Percentiles rank a stretch among this genome's conserved stretches.
These are phyloP conservation scores for Phytophthora parvispora DNA, from an alignment of 352 stramenopile species.

Conservation along the genomic window DNA sequence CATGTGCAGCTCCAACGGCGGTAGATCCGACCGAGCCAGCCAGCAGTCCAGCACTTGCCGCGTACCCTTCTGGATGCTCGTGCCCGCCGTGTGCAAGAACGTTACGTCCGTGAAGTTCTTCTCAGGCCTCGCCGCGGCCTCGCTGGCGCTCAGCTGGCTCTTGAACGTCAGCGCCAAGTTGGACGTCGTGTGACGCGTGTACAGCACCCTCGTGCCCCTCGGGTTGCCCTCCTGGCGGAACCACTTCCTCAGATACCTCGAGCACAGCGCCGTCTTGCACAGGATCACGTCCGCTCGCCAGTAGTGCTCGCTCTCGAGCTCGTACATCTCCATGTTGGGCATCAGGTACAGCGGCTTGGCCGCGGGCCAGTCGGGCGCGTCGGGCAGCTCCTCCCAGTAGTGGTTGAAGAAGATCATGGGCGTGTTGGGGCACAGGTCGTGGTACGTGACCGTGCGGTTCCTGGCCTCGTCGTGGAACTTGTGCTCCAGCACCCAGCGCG, in stretches of 20 bases:
- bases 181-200: slow-evolving; percentile 71
- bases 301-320: slow-evolving; percentile 53
- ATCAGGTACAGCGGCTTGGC: slow-evolving; percentile 61
- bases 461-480: slow-evolving; percentile 31
- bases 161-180: slow-evolving; percentile 44
- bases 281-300: slow-evolving; percentile 58
- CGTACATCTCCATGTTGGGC: slow-evolving; percentile 75
- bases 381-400: slow-evolving; percentile 54
- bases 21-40: slow-evolving; percentile 39
- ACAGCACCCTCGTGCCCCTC: slow-evolving; percentile 55
- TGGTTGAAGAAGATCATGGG: slow-evolving; percentile 71
- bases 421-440: slow-evolving; percentile 62
- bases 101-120: slow-evolving; percentile 55
- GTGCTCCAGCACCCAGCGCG: slow-evolving; percentile 47
- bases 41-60: slow-evolving; percentile 53
- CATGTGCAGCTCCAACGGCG: slow-evolving; percentile 46
- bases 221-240: slow-evolving; percentile 72
- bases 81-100: slow-evolving; percentile 59
- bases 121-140: slow-evolving; percentile 4
- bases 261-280: slow-evolving; percentile 61
- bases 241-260: slow-evolving; percentile 53
- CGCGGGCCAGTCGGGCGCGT: slow-evolving; percentile 38
- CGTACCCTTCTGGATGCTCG: slow-evolving; percentile 58
- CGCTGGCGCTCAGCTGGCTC: slow-evolving; percentile 22
- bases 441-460: slow-evolving; percentile 46